These are phyloP conservation scores for Tricholoma matsutake DNA, from an alignment of 768 basidiomycete species.

Conservation along the genomic window DNA sequence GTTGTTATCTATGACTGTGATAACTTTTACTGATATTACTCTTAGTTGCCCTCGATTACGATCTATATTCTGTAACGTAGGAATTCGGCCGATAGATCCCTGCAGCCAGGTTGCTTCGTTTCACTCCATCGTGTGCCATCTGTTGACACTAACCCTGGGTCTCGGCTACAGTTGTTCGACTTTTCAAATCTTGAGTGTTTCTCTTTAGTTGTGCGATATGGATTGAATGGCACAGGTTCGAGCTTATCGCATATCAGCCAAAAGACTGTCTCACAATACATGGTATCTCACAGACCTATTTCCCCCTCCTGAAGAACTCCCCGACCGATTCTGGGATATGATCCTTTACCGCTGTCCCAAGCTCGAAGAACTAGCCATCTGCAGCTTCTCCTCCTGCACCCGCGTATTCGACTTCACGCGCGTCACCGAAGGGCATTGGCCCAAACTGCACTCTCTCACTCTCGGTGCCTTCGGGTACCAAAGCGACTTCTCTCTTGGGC, in stretches of 20 bases:
- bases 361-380: slow-evolving; percentile 47
- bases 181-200: slow-evolving; percentile 44
- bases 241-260: neutral
- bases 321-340: slow-evolving; percentile 46
- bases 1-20: neutral
- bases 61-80: slow-evolving; percentile 45
- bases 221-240: slow-evolving; percentile 37
- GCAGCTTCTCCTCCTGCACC: slow-evolving; percentile 46
- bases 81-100: slow-evolving; percentile 31
- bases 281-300: slow-evolving; percentile 31
- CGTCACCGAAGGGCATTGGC: slow-evolving; percentile 38
- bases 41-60: slow-evolving; percentile 41
- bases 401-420: slow-evolving; percentile 43
- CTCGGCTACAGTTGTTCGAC: slow-evolving; percentile 32
- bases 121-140: neutral
- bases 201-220: slow-evolving; percentile 45
- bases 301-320: slow-evolving; percentile 37
- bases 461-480: slow-evolving; percentile 51
- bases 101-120: slow-evolving; percentile 24
- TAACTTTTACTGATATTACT: neutral
- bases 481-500: slow-evolving; percentile 39
- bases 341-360: slow-evolving; percentile 42
- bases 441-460: slow-evolving; percentile 39
- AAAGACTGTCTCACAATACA: slow-evolving; percentile 7
- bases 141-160: neutral